Base-by-base conservation (phyloP, 345 rosid species). In the Erodium maritimum region DNA sequence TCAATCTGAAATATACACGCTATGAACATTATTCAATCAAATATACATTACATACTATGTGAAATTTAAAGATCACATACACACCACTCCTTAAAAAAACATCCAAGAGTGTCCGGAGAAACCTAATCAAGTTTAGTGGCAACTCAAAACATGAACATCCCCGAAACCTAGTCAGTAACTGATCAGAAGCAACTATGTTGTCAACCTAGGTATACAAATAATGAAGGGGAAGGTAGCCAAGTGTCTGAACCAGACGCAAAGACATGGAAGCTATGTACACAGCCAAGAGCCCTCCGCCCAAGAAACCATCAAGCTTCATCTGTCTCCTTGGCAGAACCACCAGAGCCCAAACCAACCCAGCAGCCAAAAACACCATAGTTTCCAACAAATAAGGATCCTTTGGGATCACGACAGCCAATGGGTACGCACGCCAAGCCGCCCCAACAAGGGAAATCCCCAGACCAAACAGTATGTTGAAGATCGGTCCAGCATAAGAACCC, bases 401-500 rank as follows among this genome's bases (percentile, higher is more conserved):
- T 1, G 82, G 69, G 61, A 88, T 73, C 18, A 64, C 55, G 45
- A 82, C 58, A 13, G 84, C 68, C 6, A 79, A 60, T 1, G 96
- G 94, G 61, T 81, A 79, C 12, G 52, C 70, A 9, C 57, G 53
- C 85, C 90, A 84, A 2, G 83, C 68, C n/a, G 87, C 75, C 1
- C 69, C 71, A 61, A 83, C 70, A 6, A 86, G 77, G 33, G 96
- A 90, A 63, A 85, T 54, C 0, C 99, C 96, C 55, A 88, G 67
- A 16, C 96, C 96, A 48, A 81, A 78, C 0, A 91, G 77, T 6
- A 74, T 74, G 79, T 86, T 88, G 72, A 91, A 91, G 51, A 91
- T 66, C 0, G 95, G 96, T 21, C 98, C 90, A 0, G 98, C 99
- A 57, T 88, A 88, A 58, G 95, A 88, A 1, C 96, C 96, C 0